These are phyloP conservation scores for Pythium rishiriense DNA, from an alignment of 352 stramenopile genomes.

Conservation along the genomic window DNA sequence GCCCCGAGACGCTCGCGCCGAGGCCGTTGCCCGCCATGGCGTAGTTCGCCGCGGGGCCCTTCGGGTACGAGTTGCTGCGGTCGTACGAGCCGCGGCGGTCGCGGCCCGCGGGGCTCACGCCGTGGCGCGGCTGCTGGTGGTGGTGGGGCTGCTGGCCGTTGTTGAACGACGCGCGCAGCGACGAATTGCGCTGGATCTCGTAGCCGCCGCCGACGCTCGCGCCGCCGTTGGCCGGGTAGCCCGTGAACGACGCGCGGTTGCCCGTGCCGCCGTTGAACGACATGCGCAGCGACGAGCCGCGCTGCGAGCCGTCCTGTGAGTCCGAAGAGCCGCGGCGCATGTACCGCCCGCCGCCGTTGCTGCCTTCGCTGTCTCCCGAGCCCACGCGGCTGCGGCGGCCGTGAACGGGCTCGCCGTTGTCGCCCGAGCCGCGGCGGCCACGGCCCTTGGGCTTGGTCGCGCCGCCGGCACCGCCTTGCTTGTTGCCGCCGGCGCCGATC, in stretches of 20 bases:
- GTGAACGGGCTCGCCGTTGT: constrained; percentile 25
- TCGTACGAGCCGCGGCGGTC: constrained; percentile 32
- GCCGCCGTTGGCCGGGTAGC: constrained; percentile 22
- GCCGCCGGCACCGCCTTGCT: constrained; percentile 31
- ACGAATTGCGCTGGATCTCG: constrained; percentile 34
- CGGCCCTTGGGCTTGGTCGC: constrained; percentile 35
- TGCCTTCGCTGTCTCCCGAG: constrained; percentile 24
- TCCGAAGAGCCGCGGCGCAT: constrained; percentile 66
- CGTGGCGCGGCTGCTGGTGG: constrained; percentile 41
- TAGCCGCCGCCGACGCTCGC: constrained; percentile 22
- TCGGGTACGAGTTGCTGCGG: constrained; percentile 36
- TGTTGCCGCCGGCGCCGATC: constrained; percentile 16
- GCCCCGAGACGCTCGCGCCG: constrained; percentile 1
- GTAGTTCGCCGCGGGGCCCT: constrained; percentile 17
- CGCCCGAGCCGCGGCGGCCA: constrained; percentile 33
- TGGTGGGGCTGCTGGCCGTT: constrained; percentile 27
- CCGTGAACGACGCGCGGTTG: constrained; percentile 28
- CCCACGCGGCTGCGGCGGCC: constrained; percentile 22
- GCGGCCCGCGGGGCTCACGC: constrained; percentile 31
- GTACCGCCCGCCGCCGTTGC: constrained; percentile 30
- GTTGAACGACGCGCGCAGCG: constrained; percentile 37
- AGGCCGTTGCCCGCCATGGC: background rate
- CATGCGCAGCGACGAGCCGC: constrained; percentile 17
- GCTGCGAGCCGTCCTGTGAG: constrained; percentile 30
- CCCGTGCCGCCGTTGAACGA: constrained; percentile 26